Base-by-base conservation (phyloP, 345 rosid genomes). In the Euphorbia peplus region DNA sequence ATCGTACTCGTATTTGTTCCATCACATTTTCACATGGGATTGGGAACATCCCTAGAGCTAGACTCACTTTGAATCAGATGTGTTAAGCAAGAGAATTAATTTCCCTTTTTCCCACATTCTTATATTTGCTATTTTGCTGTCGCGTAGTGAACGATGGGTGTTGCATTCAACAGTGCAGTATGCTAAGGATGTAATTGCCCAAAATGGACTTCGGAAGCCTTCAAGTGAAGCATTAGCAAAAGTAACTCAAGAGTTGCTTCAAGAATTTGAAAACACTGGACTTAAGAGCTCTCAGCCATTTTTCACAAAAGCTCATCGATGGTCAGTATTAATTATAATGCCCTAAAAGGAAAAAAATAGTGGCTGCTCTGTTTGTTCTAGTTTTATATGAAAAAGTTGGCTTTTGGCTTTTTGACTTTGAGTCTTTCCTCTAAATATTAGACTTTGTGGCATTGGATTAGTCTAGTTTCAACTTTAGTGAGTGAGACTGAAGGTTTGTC, bases 251-350 rank as follows among this genome's bases (percentile, higher is more conserved):
- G 92, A 88, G 52, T 82, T 90, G 84, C 77, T 90, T 56, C 80
- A 74, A 67, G 96, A 88, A 77, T 83, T 90, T 76, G 80, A 81
- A 70, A 62, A 77, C 78, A 78, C 82, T 2, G 87, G 92, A 65
- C 86, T 86, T 37, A 30, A 72, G 67, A 76, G 67, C 65, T 81
- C 90, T 46, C 74, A 53, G 69, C 95, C 96, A 61, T 82, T 88
- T 83, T 92, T 92, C 82, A 82, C 60, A 79, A 92, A 83, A 81
- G 91, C 92, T 76, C 95, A 92, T 80, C 81, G 98, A 79, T 92
- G 96, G 95, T 88, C 53, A 70, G 88, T 78, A 46, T 66, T 25
- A 42, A 14, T 32, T 32, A 41, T 13, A 50, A 66, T 11, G 4
- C 25, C 22, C 35, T 25, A 54, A 6, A n/a, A n/a, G n/a, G n/a